Evolutionary conservation across 2,329 filamentous ascomycete species (phyloP), one percentile per base, ranked within the genome.

Genomic region (Aspergillus sp.): DNA sequence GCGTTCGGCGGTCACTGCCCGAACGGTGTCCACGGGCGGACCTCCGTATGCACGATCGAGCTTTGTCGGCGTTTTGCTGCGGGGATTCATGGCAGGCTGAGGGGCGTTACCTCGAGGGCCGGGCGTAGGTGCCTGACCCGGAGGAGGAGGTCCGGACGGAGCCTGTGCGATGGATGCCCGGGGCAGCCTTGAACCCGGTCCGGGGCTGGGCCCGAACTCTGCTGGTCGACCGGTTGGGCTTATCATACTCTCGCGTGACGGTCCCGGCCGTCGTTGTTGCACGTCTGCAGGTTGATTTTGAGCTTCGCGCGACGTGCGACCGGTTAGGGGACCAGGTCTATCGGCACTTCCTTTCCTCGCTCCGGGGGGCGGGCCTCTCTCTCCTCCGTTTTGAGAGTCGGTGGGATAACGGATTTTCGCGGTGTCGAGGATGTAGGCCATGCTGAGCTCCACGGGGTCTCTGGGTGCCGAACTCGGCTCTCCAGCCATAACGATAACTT

Each of bases 331-430:
- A 12, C 72, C 76, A 60, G 72, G 75, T 62, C 77, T 79, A 20
- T 83, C 81, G 24, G 70, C 67, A 24, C 76, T 81, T 73, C 73
- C 67, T 75, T 83, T 71, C 72, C 76, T 63, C 55, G 69, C 68
- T 6, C 75, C 75, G 18, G 75, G 66, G 10, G 76, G 75, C 12
- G 75, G 66, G 31, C 72, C 71, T 57, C 77, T 74, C 51, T 81
- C 77, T 9, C 74, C 76, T 9, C 74, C 76, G 16, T 73, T 67
- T 55, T 78, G 80, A 18, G 73, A 71, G 56, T 97, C 93, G 67
- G 91, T 94, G 1, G 95, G 95, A 75, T 99, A 99, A 64, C 95
- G 87, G 67, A 99, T 99, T 77, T 99, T 99, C 52, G 87, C 89
- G 9, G 95, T 99, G 75, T 99, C 95, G 62, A 99, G 82, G 64